Evolutionary conservation across 805 yeast genomes (phyloP).

Genomic region (Saturnispora dispora): DNA sequence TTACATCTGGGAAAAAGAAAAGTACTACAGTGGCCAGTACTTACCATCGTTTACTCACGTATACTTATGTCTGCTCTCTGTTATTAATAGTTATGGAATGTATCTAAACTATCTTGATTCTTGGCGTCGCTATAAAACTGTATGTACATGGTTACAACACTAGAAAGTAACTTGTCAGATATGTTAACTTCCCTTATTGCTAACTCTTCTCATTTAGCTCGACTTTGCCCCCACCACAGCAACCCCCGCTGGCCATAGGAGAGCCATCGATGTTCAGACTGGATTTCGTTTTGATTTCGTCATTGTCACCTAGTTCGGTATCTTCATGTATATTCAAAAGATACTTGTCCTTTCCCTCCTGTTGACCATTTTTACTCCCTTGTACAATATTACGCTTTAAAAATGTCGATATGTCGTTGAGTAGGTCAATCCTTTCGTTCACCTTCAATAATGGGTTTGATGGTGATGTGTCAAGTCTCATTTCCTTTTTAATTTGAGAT

Average conservation of each 20-base stretch:
- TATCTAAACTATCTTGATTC: too few species aligned
- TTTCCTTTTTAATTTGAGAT: conserved; percentile 47
- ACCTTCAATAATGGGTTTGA: conserved; percentile 40
- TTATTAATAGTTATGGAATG: too few species aligned
- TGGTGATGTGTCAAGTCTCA: conserved; percentile 25
- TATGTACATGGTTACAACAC: not conserved
- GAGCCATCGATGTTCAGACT: conserved; percentile 19
- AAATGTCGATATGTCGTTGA: conserved; percentile 65
- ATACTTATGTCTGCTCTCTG: too few species aligned
- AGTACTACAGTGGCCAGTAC: too few species aligned
- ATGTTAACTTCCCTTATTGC: not conserved
- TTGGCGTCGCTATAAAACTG: not conserved
- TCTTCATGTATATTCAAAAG: conserved; percentile 64
- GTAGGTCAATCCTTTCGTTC: conserved; percentile 42
- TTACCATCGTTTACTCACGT: too few species aligned
- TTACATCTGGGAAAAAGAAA: not conserved
- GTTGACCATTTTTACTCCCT: conserved; percentile 40
- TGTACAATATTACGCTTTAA: conserved; percentile 80
- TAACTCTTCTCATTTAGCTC: conserved; percentile 19
- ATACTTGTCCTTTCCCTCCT: conserved; percentile 37
- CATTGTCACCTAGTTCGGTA: conserved; percentile 90
- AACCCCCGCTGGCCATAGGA: conserved; percentile 30
- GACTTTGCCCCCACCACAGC: conserved; percentile 49
- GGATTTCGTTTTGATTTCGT: conserved; percentile 50
- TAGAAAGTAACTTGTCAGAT: too few species aligned